These are phyloP conservation scores for Monascus purpureus DNA, from an alignment of 495 filamentous ascomycete species.

Conservation along the genomic window DNA sequence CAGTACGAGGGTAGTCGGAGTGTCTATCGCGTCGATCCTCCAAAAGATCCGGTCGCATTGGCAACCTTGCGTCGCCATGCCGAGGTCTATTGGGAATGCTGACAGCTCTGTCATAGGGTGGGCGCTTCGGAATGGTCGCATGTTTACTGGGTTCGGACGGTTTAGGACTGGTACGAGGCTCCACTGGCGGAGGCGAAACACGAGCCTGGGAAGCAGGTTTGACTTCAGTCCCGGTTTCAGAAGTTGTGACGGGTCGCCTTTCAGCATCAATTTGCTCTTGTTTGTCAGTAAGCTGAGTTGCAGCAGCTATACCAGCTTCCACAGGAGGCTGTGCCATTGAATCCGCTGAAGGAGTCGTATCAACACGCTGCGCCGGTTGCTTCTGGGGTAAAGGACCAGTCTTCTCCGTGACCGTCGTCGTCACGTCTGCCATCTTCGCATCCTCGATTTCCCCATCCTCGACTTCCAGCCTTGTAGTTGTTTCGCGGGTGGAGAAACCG, in stretches of 20 bases:
- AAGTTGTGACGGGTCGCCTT: constrained; percentile 3
- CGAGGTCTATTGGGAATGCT: constrained; percentile 14
- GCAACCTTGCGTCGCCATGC: constrained; percentile 17
- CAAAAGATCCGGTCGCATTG: constrained; percentile 23
- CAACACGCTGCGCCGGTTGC: constrained; percentile 3
- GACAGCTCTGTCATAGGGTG: constrained; percentile 19
- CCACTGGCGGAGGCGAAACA: constrained; percentile 8
- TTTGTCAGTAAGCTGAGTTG: constrained; percentile 2
- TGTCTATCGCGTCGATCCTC: constrained; percentile 26
- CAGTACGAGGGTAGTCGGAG: constrained; percentile 21
- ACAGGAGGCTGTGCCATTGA: constrained; percentile 2
- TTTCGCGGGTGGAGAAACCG: constrained; percentile 16
- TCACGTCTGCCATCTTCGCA: constrained; percentile 32
- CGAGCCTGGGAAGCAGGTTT: constrained; percentile 4
- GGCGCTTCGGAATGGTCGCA: constrained; percentile 20
- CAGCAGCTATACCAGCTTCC: constrained; percentile 2
- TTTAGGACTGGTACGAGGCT: constrained; percentile 14
- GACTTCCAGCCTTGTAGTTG: constrained; percentile 36
- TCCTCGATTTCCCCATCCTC: constrained; percentile 75
- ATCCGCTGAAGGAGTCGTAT: constrained; percentile 3
- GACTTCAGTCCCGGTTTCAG: constrained; percentile 2
- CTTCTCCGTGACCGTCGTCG: constrained; percentile 8
- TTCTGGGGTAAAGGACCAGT: constrained; percentile 2
- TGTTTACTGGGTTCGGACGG: constrained; percentile 16
- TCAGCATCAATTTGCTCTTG: constrained; percentile 8